phyloP scores from a whole-genome alignment of 495 filamentous ascomycete species.

The Hypoxylon subgilvum region DNA sequence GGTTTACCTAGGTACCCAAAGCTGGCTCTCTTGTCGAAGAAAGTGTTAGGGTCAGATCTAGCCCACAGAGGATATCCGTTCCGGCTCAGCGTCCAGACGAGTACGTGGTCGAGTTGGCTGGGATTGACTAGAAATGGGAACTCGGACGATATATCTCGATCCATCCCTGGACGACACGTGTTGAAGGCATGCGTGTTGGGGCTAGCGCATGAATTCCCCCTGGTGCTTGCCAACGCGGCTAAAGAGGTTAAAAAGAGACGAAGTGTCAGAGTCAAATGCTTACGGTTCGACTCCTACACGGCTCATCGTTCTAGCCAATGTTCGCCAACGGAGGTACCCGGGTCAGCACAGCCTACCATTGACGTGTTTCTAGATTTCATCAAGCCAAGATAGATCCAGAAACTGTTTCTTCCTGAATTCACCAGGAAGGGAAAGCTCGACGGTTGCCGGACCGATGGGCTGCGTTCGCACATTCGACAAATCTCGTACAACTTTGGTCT shows the following conservation, averaged over 20 bases:
- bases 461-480: background rate
- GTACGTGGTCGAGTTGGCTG: conserved; percentile 6
- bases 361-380: conserved; percentile 20
- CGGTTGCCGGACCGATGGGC: conserved; percentile 13
- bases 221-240: conserved; percentile 35
- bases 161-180: conserved; percentile 17
- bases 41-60: too few species aligned
- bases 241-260: conserved; percentile 42
- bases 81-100: background rate
- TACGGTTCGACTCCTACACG: conserved; percentile 5
- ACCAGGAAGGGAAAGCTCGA: background rate
- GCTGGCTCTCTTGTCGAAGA: too few species aligned
- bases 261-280: conserved; percentile 20
- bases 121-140: conserved; percentile 22
- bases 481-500: too few species aligned
- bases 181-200: conserved; percentile 10
- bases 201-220: conserved; percentile 24
- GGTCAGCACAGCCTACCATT: conserved; percentile 9
- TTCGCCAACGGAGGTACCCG: conserved; percentile 24
- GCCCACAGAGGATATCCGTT: conserved; percentile 7
- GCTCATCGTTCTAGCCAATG: conserved; percentile 16
- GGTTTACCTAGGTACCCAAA: too few species aligned
- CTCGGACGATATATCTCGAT: conserved; percentile 13
- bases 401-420: background rate
- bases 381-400: conserved; percentile 1